Evolutionary conservation across 1,139 yeast species (phyloP), one percentile per base, ranked within the genome.

Genomic region (Blastobotrys capitulatus): DNA sequence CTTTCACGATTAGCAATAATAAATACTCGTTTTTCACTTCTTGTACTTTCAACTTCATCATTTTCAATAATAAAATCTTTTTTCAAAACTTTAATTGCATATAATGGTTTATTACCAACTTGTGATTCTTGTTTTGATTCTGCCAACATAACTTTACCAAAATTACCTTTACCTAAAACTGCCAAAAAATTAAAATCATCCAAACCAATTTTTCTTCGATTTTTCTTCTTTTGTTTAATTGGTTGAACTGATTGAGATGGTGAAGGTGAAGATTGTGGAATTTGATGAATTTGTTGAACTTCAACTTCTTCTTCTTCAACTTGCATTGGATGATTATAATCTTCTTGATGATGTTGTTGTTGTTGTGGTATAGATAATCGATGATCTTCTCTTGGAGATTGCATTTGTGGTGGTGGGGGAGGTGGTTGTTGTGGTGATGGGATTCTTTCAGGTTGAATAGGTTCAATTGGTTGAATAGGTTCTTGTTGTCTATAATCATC

Each of bases 81-180:
- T 76, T 92, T 92, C 67, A 92, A 76, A 22, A 92, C 97, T 69
- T 92, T 92, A 52, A 92, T 90, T 22, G 98, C 98, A 72, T 96
- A 92, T 51, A 92, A 71, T 52, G 80, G 79, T 50, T 78, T 79
- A 1, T 86, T 77, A 2, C 71, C 64, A 12, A 20, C 15, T 12
- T 34, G n/a, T 18, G 36, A 22, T 16, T 44, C 46, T 55, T 83
- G 87, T 62, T 92, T 82, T 18, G 96, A 86, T 70, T 89, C 96
- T 1, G 97, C 97, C 58, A 92, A 77, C 90, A 92, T 87, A 51
- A 92, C 97, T 65, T 92, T 92, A 70, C 98, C 98, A 66, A 92
- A 92, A 66, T 92, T 92, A 70, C 97, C 98, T 65, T 89, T 90
- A 64, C 98, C 98, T 57, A 92, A 76, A 8, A 92, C 98, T 10